A percentile compares a stretch with the other conserved stretches of the same genome.
phyloP scores from a whole-genome alignment of 495 filamentous ascomycete species.

The Rostrohypoxylon terebratum region DNA sequence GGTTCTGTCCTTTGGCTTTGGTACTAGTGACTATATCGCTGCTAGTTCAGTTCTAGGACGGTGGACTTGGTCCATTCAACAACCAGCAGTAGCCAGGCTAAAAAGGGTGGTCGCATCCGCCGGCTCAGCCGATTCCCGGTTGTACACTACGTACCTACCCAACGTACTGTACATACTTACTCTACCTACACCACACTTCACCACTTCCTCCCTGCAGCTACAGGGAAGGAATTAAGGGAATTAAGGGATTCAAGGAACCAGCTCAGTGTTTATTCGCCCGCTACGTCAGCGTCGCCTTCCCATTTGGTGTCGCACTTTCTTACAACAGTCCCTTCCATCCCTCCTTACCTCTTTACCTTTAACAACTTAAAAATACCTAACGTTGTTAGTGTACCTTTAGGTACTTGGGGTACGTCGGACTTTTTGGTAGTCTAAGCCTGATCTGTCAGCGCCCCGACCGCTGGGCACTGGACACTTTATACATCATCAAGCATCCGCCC shows the following conservation, averaged over 20 bases:
- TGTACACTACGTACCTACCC: slow-evolving; percentile 41
- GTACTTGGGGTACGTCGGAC: not conserved
- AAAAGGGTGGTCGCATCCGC: slow-evolving; percentile 40
- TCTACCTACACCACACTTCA: slow-evolving; percentile 38
- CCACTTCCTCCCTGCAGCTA: slow-evolving; percentile 34
- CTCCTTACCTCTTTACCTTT: no score
- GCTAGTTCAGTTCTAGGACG: slow-evolving; percentile 6
- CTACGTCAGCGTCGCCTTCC: slow-evolving; percentile 56
- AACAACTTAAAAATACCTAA: not conserved
- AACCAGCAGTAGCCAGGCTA: slow-evolving; percentile 34
- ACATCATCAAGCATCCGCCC: slow-evolving; percentile 8
- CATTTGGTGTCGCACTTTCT: slow-evolving; percentile 45
- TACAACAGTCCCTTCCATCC: slow-evolving; percentile 37
- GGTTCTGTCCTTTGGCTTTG: slow-evolving; percentile 31
- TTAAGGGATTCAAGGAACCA: slow-evolving; percentile 23
- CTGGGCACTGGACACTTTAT: slow-evolving; percentile 3
- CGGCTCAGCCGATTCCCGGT: slow-evolving; percentile 48
- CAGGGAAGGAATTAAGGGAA: slow-evolving; percentile 35
- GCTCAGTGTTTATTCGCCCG: slow-evolving; percentile 33
- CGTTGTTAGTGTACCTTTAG: slow-evolving; percentile 11
- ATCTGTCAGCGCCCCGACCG: slow-evolving; percentile 28
- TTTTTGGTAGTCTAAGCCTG: slow-evolving; percentile 21
- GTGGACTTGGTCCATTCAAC: slow-evolving; percentile 35
- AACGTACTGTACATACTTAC: slow-evolving; percentile 37
- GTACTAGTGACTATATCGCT: slow-evolving; percentile 29